phyloP scores from a whole-genome alignment of 139 green algal genomes.

The Chlorella sp. region DNA sequence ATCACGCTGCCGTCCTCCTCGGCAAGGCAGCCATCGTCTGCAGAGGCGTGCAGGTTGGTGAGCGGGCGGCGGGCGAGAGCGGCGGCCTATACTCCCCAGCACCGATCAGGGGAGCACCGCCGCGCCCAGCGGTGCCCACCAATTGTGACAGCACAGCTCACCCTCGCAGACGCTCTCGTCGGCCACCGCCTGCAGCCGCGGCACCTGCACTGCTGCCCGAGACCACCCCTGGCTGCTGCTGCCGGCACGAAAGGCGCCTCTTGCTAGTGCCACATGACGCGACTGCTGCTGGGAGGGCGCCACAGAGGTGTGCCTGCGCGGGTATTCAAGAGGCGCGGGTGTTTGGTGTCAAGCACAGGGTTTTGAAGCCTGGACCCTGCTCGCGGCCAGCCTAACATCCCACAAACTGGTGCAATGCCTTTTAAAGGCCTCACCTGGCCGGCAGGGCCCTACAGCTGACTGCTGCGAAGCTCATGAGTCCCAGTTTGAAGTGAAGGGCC shows the following conservation, averaged over 20 bases:
- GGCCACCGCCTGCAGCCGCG: neutral
- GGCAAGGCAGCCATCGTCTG: constrained; percentile 44
- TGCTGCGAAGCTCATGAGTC: no score
- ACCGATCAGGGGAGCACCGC: neutral
- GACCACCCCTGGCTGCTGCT: neutral
- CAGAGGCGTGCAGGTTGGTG: neutral
- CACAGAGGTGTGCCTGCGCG: neutral
- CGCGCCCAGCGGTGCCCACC: neutral
- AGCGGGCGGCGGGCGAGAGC: neutral
- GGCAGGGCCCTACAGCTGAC: no score
- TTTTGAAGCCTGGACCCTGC: no score
- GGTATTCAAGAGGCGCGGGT: neutral
- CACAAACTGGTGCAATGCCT: neutral
- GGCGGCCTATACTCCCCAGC: neutral
- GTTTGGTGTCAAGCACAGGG: no score
- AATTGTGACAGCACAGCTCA: neutral
- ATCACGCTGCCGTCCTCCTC: constrained; percentile 81
- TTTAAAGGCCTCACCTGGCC: neutral
- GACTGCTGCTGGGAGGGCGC: neutral
- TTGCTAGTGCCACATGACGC: neutral
- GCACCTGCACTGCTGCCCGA: neutral
- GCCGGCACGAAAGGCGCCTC: neutral
- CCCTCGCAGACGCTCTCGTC: neutral
- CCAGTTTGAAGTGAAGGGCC: no score
- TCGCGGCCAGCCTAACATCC: neutral